Evolutionary conservation across 805 yeast genomes (phyloP).

Genomic region (Zygotorulaspora florentina): DNA sequence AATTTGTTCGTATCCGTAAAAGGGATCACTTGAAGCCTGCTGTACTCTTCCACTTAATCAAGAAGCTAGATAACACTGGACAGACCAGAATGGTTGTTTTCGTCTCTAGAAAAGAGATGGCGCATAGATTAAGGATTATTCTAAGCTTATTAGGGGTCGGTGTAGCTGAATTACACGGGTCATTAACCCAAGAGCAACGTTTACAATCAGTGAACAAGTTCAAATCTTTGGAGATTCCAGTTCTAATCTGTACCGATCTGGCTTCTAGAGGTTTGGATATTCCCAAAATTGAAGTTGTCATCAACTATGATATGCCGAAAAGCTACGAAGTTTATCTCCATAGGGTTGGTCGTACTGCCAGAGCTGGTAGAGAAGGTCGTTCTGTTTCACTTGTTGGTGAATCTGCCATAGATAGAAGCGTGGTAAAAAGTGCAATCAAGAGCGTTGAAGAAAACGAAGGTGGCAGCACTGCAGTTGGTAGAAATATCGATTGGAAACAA

Average conservation of each 20-base stretch:
- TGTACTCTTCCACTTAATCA: conserved; percentile 64
- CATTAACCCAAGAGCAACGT: conserved; percentile 90
- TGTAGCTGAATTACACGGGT: conserved; percentile 79
- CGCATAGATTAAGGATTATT: conserved; percentile 77
- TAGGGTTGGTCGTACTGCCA: conserved; percentile 98
- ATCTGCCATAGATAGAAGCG: conserved; percentile 73
- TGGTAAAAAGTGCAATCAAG: conserved; percentile 87
- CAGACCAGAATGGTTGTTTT: conserved; percentile 81
- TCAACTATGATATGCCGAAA: conserved; percentile 95
- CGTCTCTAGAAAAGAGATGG: conserved; percentile 86
- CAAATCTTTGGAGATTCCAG: conserved; percentile 77
- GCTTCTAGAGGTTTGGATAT: conserved; percentile 99
- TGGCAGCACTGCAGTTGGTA: conserved; percentile 63
- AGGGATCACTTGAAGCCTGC: conserved; percentile 84
- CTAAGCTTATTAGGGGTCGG: conserved; percentile 71
- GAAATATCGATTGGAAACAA: conserved; percentile 86
- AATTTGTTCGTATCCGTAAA: conserved; percentile 90
- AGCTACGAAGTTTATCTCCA: conserved; percentile 87
- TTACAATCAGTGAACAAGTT: conserved; percentile 76
- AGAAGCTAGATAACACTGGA: conserved; percentile 56
- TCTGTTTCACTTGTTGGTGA: conserved; percentile 95
- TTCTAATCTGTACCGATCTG: conserved; percentile 91
- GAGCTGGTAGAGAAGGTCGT: conserved; percentile 96
- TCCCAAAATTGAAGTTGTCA: conserved; percentile 92
- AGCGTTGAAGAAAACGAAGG: conserved; percentile 50